A percentile compares a stretch with the other conserved stretches of the same genome.
Evolutionary conservation across 2,329 filamentous ascomycete species (phyloP).

Genomic region (Colletotrichum karsti): DNA sequence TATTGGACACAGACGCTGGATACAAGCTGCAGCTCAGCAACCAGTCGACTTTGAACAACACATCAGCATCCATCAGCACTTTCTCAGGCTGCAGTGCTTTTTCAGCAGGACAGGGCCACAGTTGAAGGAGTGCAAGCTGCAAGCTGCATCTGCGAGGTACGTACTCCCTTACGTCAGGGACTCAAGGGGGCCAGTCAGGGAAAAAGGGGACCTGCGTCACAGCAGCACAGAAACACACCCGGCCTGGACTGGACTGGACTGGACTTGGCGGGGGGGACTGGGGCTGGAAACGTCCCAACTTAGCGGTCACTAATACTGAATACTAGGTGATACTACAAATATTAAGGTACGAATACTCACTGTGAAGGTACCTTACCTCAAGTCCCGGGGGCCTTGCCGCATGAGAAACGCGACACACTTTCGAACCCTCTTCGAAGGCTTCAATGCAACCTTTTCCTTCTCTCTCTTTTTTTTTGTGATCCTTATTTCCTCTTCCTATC

Average conservation of each 20-base stretch:
- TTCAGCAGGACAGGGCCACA: not conserved
- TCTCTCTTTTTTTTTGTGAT: not conserved
- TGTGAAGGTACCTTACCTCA: too few species aligned
- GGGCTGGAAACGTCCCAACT: constrained; percentile 26
- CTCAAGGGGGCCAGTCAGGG: constrained; percentile 13
- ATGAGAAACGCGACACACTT: constrained; percentile 29
- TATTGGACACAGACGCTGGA: not conserved
- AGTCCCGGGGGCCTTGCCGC: not conserved
- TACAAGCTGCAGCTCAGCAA: not conserved
- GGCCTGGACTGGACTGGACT: not conserved
- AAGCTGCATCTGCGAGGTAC: not conserved
- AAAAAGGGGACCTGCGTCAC: constrained; percentile 28
- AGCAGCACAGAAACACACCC: constrained; percentile 3
- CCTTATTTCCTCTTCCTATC: not conserved
- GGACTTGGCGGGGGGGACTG: not conserved
- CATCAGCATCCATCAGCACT: too few species aligned
- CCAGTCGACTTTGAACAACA: not conserved
- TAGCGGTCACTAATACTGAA: too few species aligned
- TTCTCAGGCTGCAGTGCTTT: not conserved
- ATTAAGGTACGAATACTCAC: too few species aligned
- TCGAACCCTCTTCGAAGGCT: constrained; percentile 22
- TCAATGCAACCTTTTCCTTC: constrained; percentile 21
- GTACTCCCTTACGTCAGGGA: constrained; percentile 20
- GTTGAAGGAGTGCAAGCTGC: not conserved
- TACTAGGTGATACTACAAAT: too few species aligned